Evolutionary conservation across 2,329 filamentous ascomycete genomes (phyloP).

Genomic region (Neurospora sp.): DNA sequence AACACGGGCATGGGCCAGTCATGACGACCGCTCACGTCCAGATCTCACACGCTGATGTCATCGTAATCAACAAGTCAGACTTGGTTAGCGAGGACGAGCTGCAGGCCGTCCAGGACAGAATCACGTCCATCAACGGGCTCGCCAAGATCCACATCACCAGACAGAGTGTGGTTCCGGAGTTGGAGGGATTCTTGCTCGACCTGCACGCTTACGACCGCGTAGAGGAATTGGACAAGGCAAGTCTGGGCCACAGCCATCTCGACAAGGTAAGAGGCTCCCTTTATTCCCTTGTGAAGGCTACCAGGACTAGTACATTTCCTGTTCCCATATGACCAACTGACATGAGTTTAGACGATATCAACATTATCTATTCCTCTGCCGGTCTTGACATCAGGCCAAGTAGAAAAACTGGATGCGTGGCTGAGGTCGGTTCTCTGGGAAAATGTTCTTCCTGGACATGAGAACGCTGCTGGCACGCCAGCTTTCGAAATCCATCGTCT

Average conservation of each 20-base stretch:
- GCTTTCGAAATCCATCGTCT: slow-evolving; percentile 75
- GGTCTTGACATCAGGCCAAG: slow-evolving; percentile 42
- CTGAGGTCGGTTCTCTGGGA: slow-evolving; percentile 81
- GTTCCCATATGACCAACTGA: slow-evolving; percentile 6
- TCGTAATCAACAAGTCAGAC: slow-evolving; percentile 90
- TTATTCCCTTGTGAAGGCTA: background rate
- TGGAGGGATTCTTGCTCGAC: slow-evolving; percentile 82
- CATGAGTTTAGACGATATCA: slow-evolving; percentile 58
- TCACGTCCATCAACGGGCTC: slow-evolving; percentile 79
- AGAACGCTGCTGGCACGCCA: slow-evolving; percentile 18
- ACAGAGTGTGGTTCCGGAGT: slow-evolving; percentile 65
- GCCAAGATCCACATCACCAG: slow-evolving; percentile 77
- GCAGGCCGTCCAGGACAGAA: slow-evolving; percentile 55
- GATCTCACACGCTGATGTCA: slow-evolving; percentile 91
- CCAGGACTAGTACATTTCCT: background rate
- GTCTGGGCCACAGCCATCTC: slow-evolving; percentile 79
- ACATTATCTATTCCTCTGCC: slow-evolving; percentile 66
- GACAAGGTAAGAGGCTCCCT: slow-evolving; percentile 60
- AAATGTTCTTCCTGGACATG: slow-evolving; percentile 42
- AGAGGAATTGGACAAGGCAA: slow-evolving; percentile 57
- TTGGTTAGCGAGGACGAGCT: slow-evolving; percentile 65
- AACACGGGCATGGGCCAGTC: slow-evolving; percentile 45
- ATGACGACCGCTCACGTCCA: slow-evolving; percentile 92
- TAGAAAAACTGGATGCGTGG: slow-evolving; percentile 67
- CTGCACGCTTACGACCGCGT: slow-evolving; percentile 88